phyloP scores from a whole-genome alignment of 2,329 filamentous ascomycete genomes.

The Paracorniculantispora psalliotae region DNA sequence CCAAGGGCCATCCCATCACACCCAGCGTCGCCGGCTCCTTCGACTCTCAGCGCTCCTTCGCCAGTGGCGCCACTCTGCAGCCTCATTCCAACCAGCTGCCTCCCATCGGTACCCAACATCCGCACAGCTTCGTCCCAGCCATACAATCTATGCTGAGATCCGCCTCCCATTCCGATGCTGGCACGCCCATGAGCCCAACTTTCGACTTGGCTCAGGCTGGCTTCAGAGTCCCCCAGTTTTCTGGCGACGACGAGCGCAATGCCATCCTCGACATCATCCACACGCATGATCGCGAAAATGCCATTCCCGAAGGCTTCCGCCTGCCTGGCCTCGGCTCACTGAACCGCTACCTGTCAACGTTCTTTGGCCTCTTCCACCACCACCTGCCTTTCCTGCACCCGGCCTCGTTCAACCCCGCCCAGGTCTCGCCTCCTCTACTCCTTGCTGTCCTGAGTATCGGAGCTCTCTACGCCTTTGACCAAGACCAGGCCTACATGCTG shows the following conservation, averaged over 20 bases:
- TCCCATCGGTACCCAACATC: slow-evolving; percentile 60
- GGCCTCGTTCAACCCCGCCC: slow-evolving; percentile 77
- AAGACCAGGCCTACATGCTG: slow-evolving; percentile 93
- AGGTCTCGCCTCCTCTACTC: slow-evolving; percentile 75
- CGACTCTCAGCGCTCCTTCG: slow-evolving; percentile 62
- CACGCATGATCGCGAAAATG: slow-evolving; percentile 71
- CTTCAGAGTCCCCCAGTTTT: slow-evolving; percentile 72
- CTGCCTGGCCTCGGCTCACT: slow-evolving; percentile 74
- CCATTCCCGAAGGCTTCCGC: slow-evolving; percentile 83
- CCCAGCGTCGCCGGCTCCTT: slow-evolving; percentile 62
- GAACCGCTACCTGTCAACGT: slow-evolving; percentile 90
- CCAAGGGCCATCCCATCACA: slow-evolving; percentile 70
- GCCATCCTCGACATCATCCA: slow-evolving; percentile 83
- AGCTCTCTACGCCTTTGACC: slow-evolving; percentile 92
- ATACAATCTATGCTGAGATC: slow-evolving; percentile 71
- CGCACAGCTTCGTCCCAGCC: slow-evolving; percentile 57
- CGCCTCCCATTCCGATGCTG: slow-evolving; percentile 63
- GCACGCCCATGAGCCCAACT: slow-evolving; percentile 68
- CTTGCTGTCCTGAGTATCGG: slow-evolving; percentile 92
- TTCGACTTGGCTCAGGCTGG: slow-evolving; percentile 65
- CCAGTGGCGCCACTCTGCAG: slow-evolving; percentile 51
- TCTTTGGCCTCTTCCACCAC: slow-evolving; percentile 96
- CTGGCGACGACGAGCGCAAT: slow-evolving; percentile 78
- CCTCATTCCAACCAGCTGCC: slow-evolving; percentile 60
- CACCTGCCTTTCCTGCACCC: slow-evolving; percentile 95